phyloP scores from a whole-genome alignment of 2,329 filamentous ascomycete species.

The Trichophaea hybrida region DNA sequence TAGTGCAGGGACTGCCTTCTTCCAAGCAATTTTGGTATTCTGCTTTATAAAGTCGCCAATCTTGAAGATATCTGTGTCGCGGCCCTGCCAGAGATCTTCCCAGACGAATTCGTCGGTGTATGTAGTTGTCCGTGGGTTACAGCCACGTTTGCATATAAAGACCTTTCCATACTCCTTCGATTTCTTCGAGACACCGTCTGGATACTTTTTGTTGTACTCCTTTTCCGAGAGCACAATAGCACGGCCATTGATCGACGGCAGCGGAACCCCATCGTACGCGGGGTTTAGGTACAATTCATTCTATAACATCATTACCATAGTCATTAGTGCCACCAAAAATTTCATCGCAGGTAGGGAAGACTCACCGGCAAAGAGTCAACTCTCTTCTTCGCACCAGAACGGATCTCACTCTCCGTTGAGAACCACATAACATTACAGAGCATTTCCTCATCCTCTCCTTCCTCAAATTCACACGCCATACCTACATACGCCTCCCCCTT shows the following conservation, averaged over 20 bases:
- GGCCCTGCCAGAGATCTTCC: slow-evolving; percentile 68
- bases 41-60: slow-evolving; percentile 54
- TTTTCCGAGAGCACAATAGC: slow-evolving; percentile 63
- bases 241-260: slow-evolving; percentile 81
- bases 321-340: background rate
- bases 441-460: slow-evolving; percentile 48
- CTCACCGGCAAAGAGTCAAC: slow-evolving; percentile 57
- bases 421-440: slow-evolving; percentile 93
- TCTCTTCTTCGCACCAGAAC: slow-evolving; percentile 67
- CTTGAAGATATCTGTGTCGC: slow-evolving; percentile 47
- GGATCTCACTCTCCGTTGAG: slow-evolving; percentile 75
- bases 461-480: slow-evolving; percentile 64
- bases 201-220: slow-evolving; percentile 53
- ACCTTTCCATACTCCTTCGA: slow-evolving; percentile 67
- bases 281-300: slow-evolving; percentile 89
- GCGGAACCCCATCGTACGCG: slow-evolving; percentile 71
- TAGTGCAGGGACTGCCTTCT: slow-evolving; percentile 34
- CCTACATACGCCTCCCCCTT: slow-evolving; percentile 84
- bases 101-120: slow-evolving; percentile 88
- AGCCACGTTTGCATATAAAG: slow-evolving; percentile 79
- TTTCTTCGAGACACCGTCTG: slow-evolving; percentile 58
- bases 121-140: slow-evolving; percentile 72
- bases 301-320: slow-evolving; percentile 30
- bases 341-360: slow-evolving; percentile 2
- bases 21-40: slow-evolving; percentile 58